Base-by-base conservation (phyloP, 1,284 basidiomycete genomes). In the Tremellales sp. region DNA sequence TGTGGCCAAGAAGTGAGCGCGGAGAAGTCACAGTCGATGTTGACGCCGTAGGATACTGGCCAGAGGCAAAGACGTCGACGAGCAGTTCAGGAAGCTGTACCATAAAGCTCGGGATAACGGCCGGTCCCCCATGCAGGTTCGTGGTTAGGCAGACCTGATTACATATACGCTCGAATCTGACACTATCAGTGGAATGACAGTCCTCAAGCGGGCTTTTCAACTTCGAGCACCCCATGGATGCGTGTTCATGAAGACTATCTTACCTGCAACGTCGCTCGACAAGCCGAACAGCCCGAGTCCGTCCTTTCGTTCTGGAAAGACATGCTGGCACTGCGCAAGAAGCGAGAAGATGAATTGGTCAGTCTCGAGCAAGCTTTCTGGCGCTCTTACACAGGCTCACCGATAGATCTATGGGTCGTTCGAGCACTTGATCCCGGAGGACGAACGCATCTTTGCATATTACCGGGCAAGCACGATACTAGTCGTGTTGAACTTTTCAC, bases 61-160 rank as follows among this genome's bases (percentile, higher is more conserved):
- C 1, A 25, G 27, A 21, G 71, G 81, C 29, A 65, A 67, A 46
- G 65, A 65, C 44, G 19, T 40, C 39, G 39, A 24, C 5, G 19
- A 23, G 82, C 84, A 58, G 65, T 84, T 0, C 60, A 82, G 31
- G 78, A 81, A 25, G 75, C 73, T 10, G 79, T 85, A 81, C 62
- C 77, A 76, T 53, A 83, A 85, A 51, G 84, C 83, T 0, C 76
- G 86, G 24, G 86, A 88, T 66, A 83, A 88, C 65, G 79, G 82
- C 2, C 78, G 86, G 0, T 50, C 45, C 17, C 57, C 57, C 58
- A 60, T 58, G 25, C 61, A 36, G 33, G 33, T 36, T 17, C 70
- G 10, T 84, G 83, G 79, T 15, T n/a, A n/a, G n/a, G 4, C 33
- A 15, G 6, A 4, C 33, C 19, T 36, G 13, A n/a, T 17, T 7